Conservation (phyloP, 192 early-diverging fungal species). For the Coemansia sp. region DNA sequence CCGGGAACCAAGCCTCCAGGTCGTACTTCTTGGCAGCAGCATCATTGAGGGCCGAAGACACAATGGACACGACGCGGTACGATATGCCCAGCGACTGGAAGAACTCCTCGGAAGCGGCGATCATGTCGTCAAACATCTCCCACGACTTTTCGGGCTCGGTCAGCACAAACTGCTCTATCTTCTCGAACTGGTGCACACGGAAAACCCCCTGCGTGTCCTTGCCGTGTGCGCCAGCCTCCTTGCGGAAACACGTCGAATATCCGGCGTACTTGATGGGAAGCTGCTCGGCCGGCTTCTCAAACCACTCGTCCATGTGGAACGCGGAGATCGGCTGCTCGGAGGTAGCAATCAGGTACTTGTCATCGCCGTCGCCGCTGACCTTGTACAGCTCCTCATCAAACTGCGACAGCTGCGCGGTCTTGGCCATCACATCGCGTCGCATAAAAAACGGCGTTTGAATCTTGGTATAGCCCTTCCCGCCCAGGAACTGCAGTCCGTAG, state of each 20-base stretch:
- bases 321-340: constrained; percentile 98
- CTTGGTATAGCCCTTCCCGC: constrained; percentile 78
- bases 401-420: constrained; percentile 95
- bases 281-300: constrained; percentile 85
- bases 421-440: constrained; percentile 94
- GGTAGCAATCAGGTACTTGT: constrained; percentile 98
- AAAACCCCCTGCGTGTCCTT: constrained; percentile 98
- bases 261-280: constrained; percentile 93
- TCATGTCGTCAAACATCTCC: constrained; percentile 99
- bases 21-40: constrained; percentile 99
- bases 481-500: constrained; percentile 92
- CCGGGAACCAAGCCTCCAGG: constrained; percentile 99
- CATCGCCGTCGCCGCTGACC: constrained; percentile 72
- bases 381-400: constrained; percentile 99
- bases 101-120: constrained; percentile 85
- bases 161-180: constrained; percentile 97
- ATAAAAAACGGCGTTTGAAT: constrained; percentile 98
- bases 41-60: constrained; percentile 97
- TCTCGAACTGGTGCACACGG: constrained; percentile 99
- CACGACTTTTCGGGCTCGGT: constrained; percentile 96
- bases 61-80: constrained; percentile 92
- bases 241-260: constrained; percentile 98
- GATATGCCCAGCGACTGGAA: constrained; percentile 92
- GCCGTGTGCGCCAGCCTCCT: constrained; percentile 97
- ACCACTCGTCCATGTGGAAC: constrained; percentile 94